Percentiles rank a stretch among this genome's conserved stretches.
phyloP scores from a whole-genome alignment of 2,329 filamentous ascomycete species.

The Cercospora sp. region DNA sequence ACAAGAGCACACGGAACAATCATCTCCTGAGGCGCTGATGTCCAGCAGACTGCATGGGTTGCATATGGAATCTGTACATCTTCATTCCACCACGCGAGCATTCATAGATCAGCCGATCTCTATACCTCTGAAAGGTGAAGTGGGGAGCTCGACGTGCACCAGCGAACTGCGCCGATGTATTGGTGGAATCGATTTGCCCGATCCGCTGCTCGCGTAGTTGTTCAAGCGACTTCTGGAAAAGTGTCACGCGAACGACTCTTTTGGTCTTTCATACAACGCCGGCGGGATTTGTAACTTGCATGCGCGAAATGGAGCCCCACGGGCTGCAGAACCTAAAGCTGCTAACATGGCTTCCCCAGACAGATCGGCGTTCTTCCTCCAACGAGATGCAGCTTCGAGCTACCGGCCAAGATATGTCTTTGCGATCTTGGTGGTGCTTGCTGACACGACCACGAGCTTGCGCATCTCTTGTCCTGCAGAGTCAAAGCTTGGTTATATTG shows the following conservation, averaged over 20 bases:
- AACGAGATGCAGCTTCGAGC: conserved; percentile 7
- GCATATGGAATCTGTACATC: not conserved
- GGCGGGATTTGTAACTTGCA: not conserved
- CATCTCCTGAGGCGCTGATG: not conserved
- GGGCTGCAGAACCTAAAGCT: not conserved
- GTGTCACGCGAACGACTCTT: not conserved
- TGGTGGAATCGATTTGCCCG: conserved; percentile 11
- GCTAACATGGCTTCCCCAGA: not conserved
- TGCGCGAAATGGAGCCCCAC: not conserved
- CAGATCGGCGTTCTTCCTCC: conserved; percentile 13
- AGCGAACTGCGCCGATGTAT: not conserved
- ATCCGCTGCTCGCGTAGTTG: not conserved
- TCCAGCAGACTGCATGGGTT: not conserved
- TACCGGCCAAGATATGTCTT: not conserved
- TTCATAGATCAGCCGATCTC: not conserved
- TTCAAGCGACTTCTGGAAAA: not conserved
- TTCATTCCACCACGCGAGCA: not conserved
- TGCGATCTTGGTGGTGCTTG: conserved; percentile 8
- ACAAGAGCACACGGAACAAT: not conserved
- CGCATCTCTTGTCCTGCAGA: not conserved
- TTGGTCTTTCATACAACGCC: not conserved
- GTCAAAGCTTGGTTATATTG: conserved; percentile 3
- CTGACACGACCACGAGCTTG: conserved; percentile 4
- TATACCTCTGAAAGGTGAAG: not conserved
- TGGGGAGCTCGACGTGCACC: not conserved